These are phyloP conservation scores for Samsoniella hepiali DNA, from an alignment of 2,329 filamentous ascomycete genomes.

Conservation along the genomic window DNA sequence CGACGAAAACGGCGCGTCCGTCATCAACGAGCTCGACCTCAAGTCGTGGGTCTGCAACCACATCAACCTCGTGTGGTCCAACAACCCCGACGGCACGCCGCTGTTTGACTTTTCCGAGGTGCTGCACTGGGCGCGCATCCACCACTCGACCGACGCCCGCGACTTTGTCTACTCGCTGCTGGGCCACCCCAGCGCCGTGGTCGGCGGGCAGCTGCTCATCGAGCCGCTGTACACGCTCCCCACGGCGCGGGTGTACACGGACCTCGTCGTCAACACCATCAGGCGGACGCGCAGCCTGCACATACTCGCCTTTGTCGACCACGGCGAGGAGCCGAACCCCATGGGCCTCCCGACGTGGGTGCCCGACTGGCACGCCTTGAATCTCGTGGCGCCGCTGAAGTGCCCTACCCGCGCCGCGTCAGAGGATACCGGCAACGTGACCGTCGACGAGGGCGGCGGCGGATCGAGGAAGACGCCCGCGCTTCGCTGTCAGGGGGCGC, in stretches of 20 bases:
- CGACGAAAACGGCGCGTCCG: constrained; percentile 18
- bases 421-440: not conserved
- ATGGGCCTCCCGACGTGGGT: constrained; percentile 18
- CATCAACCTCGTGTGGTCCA: constrained; percentile 19
- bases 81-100: constrained; percentile 9
- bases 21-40: constrained; percentile 18
- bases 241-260: constrained; percentile 10
- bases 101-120: constrained; percentile 17
- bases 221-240: constrained; percentile 9
- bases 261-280: constrained; percentile 10
- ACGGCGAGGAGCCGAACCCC: constrained; percentile 8
- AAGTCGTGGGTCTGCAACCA: constrained; percentile 20
- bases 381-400: constrained; percentile 13
- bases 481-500: not conserved
- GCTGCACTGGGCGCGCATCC: constrained; percentile 16
- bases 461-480: not conserved
- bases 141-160: constrained; percentile 16
- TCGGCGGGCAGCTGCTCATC: not conserved
- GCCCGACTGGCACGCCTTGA: constrained; percentile 18
- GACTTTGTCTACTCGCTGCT: constrained; percentile 19
- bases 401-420: constrained; percentile 10
- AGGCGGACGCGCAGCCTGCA: constrained; percentile 12
- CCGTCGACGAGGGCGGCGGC: not conserved
- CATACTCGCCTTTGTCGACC: constrained; percentile 18
- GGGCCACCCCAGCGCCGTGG: constrained; percentile 16